Evolutionary conservation across 768 basidiomycete species (phyloP).

Genomic region (Amanita muscaria): DNA sequence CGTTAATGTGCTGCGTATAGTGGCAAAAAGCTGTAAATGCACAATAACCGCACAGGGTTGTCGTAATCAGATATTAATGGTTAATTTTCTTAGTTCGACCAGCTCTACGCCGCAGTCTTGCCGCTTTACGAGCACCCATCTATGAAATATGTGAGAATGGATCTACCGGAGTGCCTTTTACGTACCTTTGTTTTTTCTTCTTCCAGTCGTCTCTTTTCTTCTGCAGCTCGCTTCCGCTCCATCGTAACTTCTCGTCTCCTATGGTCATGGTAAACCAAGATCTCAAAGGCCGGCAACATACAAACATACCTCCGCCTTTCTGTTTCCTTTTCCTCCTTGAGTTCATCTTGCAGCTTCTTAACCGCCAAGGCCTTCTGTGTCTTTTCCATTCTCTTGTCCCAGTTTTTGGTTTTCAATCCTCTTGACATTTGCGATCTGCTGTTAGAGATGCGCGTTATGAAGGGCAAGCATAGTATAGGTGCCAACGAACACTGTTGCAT

Average conservation of each 20-base stretch:
- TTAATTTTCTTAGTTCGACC: slow-evolving; percentile 78
- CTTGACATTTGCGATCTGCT: slow-evolving; percentile 64
- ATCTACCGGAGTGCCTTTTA: slow-evolving; percentile 7
- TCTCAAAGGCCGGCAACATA: background rate
- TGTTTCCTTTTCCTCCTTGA: slow-evolving; percentile 68
- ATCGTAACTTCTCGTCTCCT: slow-evolving; percentile 62
- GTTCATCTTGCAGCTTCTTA: slow-evolving; percentile 64
- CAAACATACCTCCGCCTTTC: slow-evolving; percentile 48
- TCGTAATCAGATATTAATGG: slow-evolving; percentile 33
- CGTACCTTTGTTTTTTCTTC: slow-evolving; percentile 57
- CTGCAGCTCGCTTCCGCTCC: slow-evolving; percentile 63
- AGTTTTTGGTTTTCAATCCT: slow-evolving; percentile 57
- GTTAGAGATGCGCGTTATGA: slow-evolving; percentile 10
- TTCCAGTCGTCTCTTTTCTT: slow-evolving; percentile 61
- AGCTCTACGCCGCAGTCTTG: slow-evolving; percentile 60
- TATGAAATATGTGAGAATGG: slow-evolving; percentile 19
- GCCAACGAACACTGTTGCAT: slow-evolving; percentile 39
- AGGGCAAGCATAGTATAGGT: slow-evolving; percentile 4
- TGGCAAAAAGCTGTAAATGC: no score
- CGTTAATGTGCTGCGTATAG: background rate
- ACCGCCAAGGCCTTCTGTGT: slow-evolving; percentile 57
- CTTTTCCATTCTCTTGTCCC: slow-evolving; percentile 63
- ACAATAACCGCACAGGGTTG: no score
- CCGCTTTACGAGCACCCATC: slow-evolving; percentile 79
- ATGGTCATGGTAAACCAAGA: slow-evolving; percentile 8